Evolutionary conservation across 225 moss, liverwort and hornwort species (phyloP), one percentile per base, ranked within the genome.

Genomic region (Pseudoscleropodium purum): DNA sequence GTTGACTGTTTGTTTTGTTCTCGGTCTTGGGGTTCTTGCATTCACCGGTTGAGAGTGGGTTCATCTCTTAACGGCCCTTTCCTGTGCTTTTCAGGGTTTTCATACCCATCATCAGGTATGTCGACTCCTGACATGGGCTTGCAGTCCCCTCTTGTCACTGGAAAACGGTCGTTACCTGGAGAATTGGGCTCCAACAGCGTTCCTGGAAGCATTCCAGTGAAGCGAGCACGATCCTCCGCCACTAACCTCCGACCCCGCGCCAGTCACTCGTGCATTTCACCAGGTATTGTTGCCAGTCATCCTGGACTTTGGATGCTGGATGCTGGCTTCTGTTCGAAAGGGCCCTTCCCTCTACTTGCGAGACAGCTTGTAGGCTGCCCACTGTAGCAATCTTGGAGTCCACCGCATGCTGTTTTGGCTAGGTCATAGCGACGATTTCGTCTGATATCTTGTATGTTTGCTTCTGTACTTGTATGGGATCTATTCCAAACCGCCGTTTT

Each of bases 201-300:
- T 88, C 91, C 89, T 37, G 97, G 97, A 56, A 94, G 92, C 85
- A 98, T 98, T 75, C 97, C 97, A 66, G 94, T 96, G 37, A 98
- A 98, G 90, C 94, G 98, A 79, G 94, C 96, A 87, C 97, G 96
- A 60, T 98, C 92, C 49, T 92, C 94, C 39, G 92, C 94, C 83
- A 91, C 86, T 16, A 94, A 90, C 86, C 79, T 92, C 79, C 92
- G 92, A 64, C 88, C 91, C 30, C 88, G 92, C 68, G 86, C 94
- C 47, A 91, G 87, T 89, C 93, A 94, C 75, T 91, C 90, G 5
- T 91, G 92, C 67, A 84, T 95, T 84, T 98, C 95, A 49, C 91
- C 93, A 75, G 92, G 95, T 92, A 90, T 84, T 31, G 2, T 64
- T 27, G 36, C 24, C 24, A 18, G 37, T 79, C 43, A 6, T 77